Base-by-base conservation (phyloP, 441 rosid species). In the Syzygium syzygioides region DNA sequence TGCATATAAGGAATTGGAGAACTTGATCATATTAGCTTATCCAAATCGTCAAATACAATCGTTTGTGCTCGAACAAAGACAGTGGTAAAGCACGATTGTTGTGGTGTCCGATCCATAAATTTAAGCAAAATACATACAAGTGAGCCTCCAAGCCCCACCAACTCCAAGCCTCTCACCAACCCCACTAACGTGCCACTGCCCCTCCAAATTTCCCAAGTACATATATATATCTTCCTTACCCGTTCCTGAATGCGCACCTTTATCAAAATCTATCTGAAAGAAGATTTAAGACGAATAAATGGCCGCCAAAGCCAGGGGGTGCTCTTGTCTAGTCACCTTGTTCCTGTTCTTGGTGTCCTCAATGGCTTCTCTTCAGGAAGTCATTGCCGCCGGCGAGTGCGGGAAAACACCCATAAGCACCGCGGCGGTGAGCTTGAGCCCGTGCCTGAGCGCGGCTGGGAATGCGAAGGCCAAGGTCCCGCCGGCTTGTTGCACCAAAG, bases 391-490 rank as follows among this genome's bases (percentile, higher is more conserved):
- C 0, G 97, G 96, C 26, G 97, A 92, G 91, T 95, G 98, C 50
- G 97, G 99, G 88, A 95, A 79, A 88, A 95, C 93, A 9, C 98
- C 98, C 0, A 94, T 97, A 4, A 60, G 90, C 79, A 90, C 95
- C 2, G 98, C 97, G 0, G 97, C 99, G 0, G 94, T 95, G 4
- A 95, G 96, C 93, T 12, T 96, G 88, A 94, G 92, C 92, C 98
- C 98, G 4, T 97, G 99, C 93, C 71, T 96, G 90, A 71, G 93
- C 1, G 98, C 99, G 1, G 95, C 97, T 0, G 89, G 92, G 90
- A 96, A 95, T 79, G 92, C 91, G 0, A 90, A 87, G 53, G 94
- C 94, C 23, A 87, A 80, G 9, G 97, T 95, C 79, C 93, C 98
- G 28, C 95, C 95, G 1, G 80, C 91, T 66, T 97, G 98, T 87